These are phyloP conservation scores for Colletotrichum endophyticum DNA, from an alignment of 2,329 filamentous ascomycete species.

Conservation along the genomic window DNA sequence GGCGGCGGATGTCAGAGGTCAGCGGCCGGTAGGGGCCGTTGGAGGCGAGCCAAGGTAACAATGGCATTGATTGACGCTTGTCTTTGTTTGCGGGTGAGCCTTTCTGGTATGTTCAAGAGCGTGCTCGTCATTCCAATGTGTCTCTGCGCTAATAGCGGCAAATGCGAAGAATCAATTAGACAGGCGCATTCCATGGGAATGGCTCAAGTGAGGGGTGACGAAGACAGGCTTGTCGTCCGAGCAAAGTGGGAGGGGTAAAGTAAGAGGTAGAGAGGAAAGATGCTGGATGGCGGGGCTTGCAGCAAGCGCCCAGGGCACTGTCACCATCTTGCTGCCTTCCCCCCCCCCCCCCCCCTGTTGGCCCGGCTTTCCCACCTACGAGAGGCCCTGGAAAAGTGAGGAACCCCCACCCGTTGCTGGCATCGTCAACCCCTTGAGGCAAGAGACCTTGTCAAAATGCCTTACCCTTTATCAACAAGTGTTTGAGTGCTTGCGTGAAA, in stretches of 20 bases:
- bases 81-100: not conserved
- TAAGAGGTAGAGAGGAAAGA: conserved; percentile 17
- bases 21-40: not conserved
- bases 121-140: not conserved
- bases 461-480: not conserved
- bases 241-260: conserved; percentile 15
- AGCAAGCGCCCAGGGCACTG: not conserved
- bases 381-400: not conserved
- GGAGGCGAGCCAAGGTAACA: not conserved
- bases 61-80: not conserved
- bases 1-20: not conserved
- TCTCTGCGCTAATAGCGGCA: not conserved
- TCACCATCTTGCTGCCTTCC: not conserved
- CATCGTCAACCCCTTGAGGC: not conserved
- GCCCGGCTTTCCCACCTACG: not conserved
- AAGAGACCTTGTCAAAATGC: not conserved
- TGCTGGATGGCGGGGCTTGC: conserved; percentile 14
- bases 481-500: not conserved
- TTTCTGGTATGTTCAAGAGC: not conserved
- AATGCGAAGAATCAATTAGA: not conserved
- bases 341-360: not conserved
- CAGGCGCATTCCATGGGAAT: not conserved
- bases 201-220: not conserved
- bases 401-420: not conserved
- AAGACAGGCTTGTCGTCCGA: not conserved